Evolutionary conservation across 371 early-diverging fungal genomes (phyloP).

Genomic region (Mucor velutinosus): DNA sequence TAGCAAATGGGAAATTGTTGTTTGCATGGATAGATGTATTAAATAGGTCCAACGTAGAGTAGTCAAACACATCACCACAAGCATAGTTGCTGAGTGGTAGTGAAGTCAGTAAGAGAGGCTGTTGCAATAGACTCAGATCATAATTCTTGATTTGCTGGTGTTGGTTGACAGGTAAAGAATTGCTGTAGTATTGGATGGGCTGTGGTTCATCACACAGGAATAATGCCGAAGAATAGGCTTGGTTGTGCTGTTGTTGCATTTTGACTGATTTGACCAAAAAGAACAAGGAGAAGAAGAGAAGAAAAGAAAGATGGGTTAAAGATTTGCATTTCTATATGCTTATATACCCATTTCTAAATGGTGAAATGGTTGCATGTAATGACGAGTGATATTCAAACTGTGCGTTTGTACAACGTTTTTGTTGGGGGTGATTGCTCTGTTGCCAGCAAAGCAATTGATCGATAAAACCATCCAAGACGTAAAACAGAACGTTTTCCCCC

Average conservation of each 20-base stretch:
- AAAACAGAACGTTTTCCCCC: not conserved
- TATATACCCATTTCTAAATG: slow-evolving; percentile 9
- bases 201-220: not conserved
- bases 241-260: slow-evolving; percentile 3
- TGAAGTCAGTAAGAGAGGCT: slow-evolving; percentile 1
- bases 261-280: not conserved
- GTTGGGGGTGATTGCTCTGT: not conserved
- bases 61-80: not conserved
- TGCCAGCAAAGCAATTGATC: not conserved
- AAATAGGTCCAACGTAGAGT: not conserved
- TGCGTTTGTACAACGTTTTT: not conserved
- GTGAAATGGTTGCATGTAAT: slow-evolving; percentile 18
- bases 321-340: not conserved
- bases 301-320: not conserved
- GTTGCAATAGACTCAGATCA: not conserved
- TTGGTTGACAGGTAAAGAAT: not conserved
- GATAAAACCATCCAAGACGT: not conserved
- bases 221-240: not conserved
- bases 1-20: not conserved
- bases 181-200: not conserved
- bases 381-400: slow-evolving; percentile 8
- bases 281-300: not conserved
- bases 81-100: not conserved
- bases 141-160: not conserved
- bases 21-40: not conserved